phyloP scores from a whole-genome alignment of 2,329 filamentous ascomycete genomes.

The Hymenoscyphus linearis region DNA sequence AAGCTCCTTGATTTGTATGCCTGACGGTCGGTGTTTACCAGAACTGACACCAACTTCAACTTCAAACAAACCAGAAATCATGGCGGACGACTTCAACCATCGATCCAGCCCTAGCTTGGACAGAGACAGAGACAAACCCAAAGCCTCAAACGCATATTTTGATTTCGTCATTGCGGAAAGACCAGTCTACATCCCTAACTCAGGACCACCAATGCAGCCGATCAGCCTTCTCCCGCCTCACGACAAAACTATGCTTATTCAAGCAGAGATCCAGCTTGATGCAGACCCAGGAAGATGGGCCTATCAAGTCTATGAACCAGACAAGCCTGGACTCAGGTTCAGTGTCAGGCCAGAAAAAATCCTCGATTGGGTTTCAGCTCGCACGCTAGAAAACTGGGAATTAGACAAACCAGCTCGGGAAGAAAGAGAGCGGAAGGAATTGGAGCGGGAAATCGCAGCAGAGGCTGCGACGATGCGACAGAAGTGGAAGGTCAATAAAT shows the following conservation, averaged over 20 bases:
- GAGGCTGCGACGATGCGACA: slow-evolving; percentile 22
- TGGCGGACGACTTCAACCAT: background rate
- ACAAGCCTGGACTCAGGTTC: slow-evolving; percentile 42
- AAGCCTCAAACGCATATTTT: slow-evolving; percentile 11
- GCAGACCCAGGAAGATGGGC: slow-evolving; percentile 17
- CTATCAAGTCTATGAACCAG: slow-evolving; percentile 24
- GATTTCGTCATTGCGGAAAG: slow-evolving; percentile 28
- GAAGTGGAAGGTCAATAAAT: background rate
- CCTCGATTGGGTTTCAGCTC: slow-evolving; percentile 54
- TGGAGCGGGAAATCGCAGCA: slow-evolving; percentile 3
- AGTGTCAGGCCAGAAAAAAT: slow-evolving; percentile 44
- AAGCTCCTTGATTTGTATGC: background rate
- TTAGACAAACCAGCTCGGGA: slow-evolving; percentile 32
- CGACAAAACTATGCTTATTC: slow-evolving; percentile 50
- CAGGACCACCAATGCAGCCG: slow-evolving; percentile 43
- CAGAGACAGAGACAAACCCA: background rate
- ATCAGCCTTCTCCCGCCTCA: slow-evolving; percentile 43
- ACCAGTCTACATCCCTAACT: slow-evolving; percentile 40
- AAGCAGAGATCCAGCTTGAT: slow-evolving; percentile 44
- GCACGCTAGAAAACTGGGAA: slow-evolving; percentile 48
- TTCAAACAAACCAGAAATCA: background rate
- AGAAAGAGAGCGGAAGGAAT: slow-evolving; percentile 29
- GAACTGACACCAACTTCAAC: background rate
- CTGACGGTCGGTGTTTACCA: background rate
- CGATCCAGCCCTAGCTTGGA: background rate